Evolutionary conservation across 768 basidiomycete species (phyloP).

Genomic region (Asterophora parasitica): DNA sequence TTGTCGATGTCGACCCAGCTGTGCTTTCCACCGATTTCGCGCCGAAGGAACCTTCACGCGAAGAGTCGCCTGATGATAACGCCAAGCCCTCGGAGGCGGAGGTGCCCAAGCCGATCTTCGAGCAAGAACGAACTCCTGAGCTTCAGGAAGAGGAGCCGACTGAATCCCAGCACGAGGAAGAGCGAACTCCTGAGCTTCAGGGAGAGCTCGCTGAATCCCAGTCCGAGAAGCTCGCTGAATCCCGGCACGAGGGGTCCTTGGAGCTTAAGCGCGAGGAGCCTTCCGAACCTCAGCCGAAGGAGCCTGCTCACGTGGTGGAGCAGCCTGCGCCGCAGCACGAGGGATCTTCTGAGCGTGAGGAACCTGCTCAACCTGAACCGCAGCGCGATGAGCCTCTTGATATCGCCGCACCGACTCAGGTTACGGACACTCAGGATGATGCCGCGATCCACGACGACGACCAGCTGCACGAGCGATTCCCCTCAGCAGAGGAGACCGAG

Average conservation of each 20-base stretch:
- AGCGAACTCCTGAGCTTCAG: background rate
- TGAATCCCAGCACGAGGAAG: background rate
- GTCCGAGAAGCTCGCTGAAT: too few species aligned
- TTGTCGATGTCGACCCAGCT: background rate
- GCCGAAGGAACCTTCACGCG: background rate
- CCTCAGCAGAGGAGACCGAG: background rate
- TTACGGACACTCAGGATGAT: conserved; percentile 1
- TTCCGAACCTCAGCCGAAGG: too few species aligned
- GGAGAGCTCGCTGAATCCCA: background rate
- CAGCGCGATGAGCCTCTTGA: background rate
- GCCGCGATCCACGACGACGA: background rate
- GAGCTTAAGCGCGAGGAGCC: background rate
- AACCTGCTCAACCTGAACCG: background rate
- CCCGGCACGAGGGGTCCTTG: background rate
- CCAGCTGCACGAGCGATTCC: too few species aligned
- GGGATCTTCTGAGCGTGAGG: background rate
- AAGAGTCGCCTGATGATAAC: background rate
- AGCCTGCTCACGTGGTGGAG: too few species aligned
- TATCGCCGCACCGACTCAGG: background rate
- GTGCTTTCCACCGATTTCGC: background rate
- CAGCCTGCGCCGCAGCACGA: background rate
- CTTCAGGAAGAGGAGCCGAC: background rate
- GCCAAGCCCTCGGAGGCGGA: background rate
- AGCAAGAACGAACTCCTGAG: background rate
- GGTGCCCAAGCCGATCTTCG: background rate